Evolutionary conservation across 2,329 filamentous ascomycete genomes (phyloP), one percentile per base, ranked within the genome.

Genomic region (Aureobasidium sp.): DNA sequence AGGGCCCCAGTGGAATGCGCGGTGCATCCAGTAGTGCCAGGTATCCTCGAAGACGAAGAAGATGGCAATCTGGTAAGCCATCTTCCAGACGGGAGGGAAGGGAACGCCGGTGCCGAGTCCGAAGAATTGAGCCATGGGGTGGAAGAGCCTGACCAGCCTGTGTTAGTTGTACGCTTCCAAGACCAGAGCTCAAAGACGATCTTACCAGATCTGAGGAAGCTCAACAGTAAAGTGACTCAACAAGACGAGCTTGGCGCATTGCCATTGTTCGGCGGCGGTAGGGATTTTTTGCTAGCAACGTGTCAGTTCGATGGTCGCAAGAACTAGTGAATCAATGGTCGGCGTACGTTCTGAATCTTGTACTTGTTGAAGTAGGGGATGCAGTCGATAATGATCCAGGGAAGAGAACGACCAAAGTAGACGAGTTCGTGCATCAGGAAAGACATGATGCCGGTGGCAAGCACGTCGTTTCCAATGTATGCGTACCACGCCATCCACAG

Each of bases 21-120:
- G 89, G 75, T 98, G 93, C 61, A 83, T 83, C 84, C 90, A 97
- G 79, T 98, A 98, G 74, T 98, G 93, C 93, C 93, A 98, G 61
- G 91, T 77, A 71, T 98, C 93, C 72, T 98, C 93, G 65, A 96
- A 73, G 55, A 97, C 80, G 74, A 98, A 98, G 79, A 97, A 94
- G 68, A 97, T 78, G 57, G 84, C 80, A 61, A 98, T 91, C 65
- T 98, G 93, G 68, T 87, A 83, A 59, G 85, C 86, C 79, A 98
- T 97, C 65, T 84, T 96, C 74, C 79, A 86, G 61, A 85, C 64
- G 11, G 86, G 77, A 29, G 93, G 93, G 77, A 98, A 98, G 8
- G 91, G 93, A 44, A 95, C 88, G 57, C 83, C 81, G 60, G 88
- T 95, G 55, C 84, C 79, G 72, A 98, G 85, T 64, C 93, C 93